Base-by-base conservation (phyloP, 2,329 filamentous ascomycete species). In the Cladosporium sphaerospermum region DNA sequence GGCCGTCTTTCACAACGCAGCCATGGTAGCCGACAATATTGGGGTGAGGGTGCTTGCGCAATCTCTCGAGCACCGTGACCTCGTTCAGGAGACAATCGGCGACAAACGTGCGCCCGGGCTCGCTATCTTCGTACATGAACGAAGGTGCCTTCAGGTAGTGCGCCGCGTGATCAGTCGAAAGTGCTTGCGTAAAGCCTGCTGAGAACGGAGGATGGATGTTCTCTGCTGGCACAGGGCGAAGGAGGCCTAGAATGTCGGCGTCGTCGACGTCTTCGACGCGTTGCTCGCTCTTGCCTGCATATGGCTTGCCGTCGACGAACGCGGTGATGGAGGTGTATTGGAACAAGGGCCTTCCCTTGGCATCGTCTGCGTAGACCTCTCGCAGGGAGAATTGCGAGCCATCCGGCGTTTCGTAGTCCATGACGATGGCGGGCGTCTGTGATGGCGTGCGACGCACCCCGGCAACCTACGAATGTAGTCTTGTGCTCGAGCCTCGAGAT, bases 131-230 rank as follows among this genome's bases (percentile, higher is more conserved):
- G 45, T 62, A 66, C 4, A 54, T 56, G 53, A 67, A 60, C 31
- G 63, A 64, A 9, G 66, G 65, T 16, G 62, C 60, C 51, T 69
- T 68, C 33, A 67, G 60, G 48, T 62, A 68, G 44, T 66, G 59
- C 9, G 59, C 52, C 8, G 34, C 40, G 32, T 55, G 43, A 42
- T 59, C 50, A 42, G 59, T 58, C 4, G 56, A 36, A 4, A 58
- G 58, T 5, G 58, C 59, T 13, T 42, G 41, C 3, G 55, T 59
- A 52, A 62, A 57, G 4, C 54, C 45, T 18, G 55, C 45, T 3
- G 58, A 57, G n/a, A 60, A 56, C 18, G 54, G 32, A 39, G 64
- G 64, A 37, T 62, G 59, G 23, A 65, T 58, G 50, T 64, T 63
- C 14, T 61, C 58, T 0, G 54, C 19, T 3, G 63, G 63, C 3